Evolutionary conservation across 768 basidiomycete genomes (phyloP).

Genomic region (Tylopilus rubrobrunneus): DNA sequence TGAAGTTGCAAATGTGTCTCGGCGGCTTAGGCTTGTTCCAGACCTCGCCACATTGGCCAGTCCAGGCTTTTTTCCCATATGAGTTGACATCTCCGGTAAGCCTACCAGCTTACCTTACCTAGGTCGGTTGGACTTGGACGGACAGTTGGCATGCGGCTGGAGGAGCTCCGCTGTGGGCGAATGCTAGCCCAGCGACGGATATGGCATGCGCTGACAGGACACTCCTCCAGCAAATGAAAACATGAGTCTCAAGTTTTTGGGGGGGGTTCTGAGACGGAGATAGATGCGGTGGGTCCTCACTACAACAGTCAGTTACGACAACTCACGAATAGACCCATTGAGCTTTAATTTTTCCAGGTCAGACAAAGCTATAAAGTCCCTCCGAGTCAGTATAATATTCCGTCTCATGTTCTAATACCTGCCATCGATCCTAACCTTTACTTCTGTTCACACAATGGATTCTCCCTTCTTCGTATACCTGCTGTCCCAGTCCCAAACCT

Average conservation of each 20-base stretch:
- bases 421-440: conserved; percentile 17
- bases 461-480: background rate
- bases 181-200: too few species aligned
- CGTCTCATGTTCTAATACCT: conserved; percentile 6
- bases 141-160: too few species aligned
- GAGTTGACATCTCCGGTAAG: too few species aligned
- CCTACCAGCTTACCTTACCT: too few species aligned
- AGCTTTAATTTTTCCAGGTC: conserved; percentile 15
- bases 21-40: too few species aligned
- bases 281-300: conserved; percentile 22
- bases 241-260: conserved; percentile 18
- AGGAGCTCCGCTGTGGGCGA: too few species aligned
- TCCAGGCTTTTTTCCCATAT: too few species aligned
- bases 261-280: conserved; percentile 22
- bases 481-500: background rate
- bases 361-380: conserved; percentile 33
- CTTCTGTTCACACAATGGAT: conserved; percentile 14
- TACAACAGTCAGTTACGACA: conserved; percentile 28
- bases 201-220: background rate
- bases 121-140: too few species aligned
- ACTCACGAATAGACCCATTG: conserved; percentile 12
- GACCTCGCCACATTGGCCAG: too few species aligned
- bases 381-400: too few species aligned
- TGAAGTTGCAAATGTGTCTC: too few species aligned
- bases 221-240: conserved; percentile 12